Evolutionary conservation across 2,329 filamentous ascomycete genomes (phyloP).

Genomic region (Hypoxylon sp.): DNA sequence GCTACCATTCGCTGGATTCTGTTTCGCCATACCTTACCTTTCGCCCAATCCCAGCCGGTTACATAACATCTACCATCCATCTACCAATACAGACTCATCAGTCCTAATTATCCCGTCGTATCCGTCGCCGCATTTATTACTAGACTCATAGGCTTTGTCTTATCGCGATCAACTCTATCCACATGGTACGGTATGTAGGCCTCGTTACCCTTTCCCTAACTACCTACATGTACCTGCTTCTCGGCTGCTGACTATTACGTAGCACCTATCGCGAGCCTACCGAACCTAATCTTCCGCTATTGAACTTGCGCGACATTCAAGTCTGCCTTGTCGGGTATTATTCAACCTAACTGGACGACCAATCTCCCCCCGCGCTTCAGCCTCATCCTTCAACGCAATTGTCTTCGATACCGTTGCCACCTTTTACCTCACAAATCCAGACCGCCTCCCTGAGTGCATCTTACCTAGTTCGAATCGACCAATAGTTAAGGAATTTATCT

Average conservation of each 20-base stretch:
- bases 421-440: constrained; percentile 4
- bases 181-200: too few species aligned
- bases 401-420: constrained; percentile 11
- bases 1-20: constrained; percentile 10
- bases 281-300: too few species aligned
- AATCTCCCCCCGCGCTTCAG: too few species aligned
- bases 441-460: too few species aligned
- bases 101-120: constrained; percentile 5
- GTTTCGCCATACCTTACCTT: too few species aligned
- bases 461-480: too few species aligned
- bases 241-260: constrained; percentile 22
- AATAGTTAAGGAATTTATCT: too few species aligned
- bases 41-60: too few species aligned
- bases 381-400: constrained; percentile 18
- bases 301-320: too few species aligned
- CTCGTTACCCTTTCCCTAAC: neutral
- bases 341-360: constrained; percentile 15
- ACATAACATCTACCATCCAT: neutral
- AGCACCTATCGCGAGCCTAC: constrained; percentile 20
- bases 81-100: constrained; percentile 5
- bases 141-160: constrained; percentile 11
- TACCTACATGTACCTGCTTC: neutral
- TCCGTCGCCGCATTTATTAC: constrained; percentile 1
- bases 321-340: constrained; percentile 25
- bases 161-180: constrained; percentile 6